Evolutionary conservation across 73 alveolate species (phyloP), one percentile per base, ranked within the genome.

Genomic region (Breviolum minutum): DNA sequence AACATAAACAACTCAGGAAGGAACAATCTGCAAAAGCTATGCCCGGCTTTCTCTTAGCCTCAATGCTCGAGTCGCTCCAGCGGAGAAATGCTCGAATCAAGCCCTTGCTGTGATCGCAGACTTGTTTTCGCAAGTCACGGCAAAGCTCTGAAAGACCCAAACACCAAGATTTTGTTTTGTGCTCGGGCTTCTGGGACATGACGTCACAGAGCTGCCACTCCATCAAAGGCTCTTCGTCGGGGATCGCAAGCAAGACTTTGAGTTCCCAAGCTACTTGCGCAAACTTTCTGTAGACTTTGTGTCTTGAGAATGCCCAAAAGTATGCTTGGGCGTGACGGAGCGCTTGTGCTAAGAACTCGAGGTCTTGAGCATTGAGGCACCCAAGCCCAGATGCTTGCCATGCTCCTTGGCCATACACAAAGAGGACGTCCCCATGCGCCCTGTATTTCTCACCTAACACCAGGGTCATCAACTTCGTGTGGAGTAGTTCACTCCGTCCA

Each of bases 301-400:
- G 32, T n/a, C 89, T 63, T 77, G 26, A 22, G 14, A 9, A 30
- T 8, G 48, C 19, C 63, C 63, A 77, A 30, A 77, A 81, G 69
- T 81, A 81, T 26, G 89, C 89, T 48, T 81, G 89, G 3, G 89
- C 89, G 32, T 69, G 48, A 32, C 89, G 89, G 32, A 29, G 26
- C 70, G 89, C 89, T 32, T 26, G 66, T 27, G 89, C 48, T 13
- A 81, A 14, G 60, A 81, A 81, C 30, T 48, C 89, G 30, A 81
- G 26, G 60, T 81, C 89, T 8, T 66, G 70, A 0, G 89, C 89
- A 4, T 24, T 81, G 19, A 81, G 66, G 60, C 40, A 17, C 5
- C 89, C 89, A 13, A 27, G 12, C 14, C 19, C 12, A 40, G 70
- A 8, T 7, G 60, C 70, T 81, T 81, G 89, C 89, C 89, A 81